A percentile compares a stretch with the other conserved stretches of the same genome.
These are phyloP conservation scores for Groenewaldozyma sp. DNA, from an alignment of 1,139 yeast species.

Conservation along the genomic window DNA sequence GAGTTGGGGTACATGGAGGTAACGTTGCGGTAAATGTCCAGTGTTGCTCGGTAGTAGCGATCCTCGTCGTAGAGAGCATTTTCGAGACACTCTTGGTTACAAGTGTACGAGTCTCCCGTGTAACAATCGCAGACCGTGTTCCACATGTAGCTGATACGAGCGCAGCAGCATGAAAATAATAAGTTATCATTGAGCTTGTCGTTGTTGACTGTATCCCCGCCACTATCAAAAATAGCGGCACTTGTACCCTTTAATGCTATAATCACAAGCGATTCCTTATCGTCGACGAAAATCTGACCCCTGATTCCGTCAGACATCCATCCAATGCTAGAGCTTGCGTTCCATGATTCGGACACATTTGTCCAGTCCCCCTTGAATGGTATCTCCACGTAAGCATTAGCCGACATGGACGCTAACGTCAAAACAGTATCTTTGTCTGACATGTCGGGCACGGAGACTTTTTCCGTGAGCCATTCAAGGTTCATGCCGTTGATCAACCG, in stretches of 20 bases:
- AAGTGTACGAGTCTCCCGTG: conserved; percentile 65
- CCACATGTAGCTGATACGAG: conserved; percentile 87
- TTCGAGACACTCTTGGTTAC: conserved; percentile 84
- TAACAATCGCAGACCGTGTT: conserved; percentile 93
- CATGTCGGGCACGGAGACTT: conserved; percentile 58
- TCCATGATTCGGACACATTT: conserved; percentile 62
- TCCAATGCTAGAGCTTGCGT: conserved; percentile 44
- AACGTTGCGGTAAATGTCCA: conserved; percentile 73
- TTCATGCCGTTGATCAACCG: conserved; percentile 11
- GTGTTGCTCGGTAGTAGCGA: conserved; percentile 70
- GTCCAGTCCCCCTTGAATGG: conserved; percentile 86
- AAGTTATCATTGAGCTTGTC: conserved; percentile 86
- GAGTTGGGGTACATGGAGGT: conserved; percentile 57
- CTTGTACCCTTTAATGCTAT: conserved; percentile 88
- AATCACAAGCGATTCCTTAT: conserved; percentile 56
- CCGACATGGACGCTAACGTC: conserved; percentile 73
- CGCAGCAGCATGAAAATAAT: conserved; percentile 93
- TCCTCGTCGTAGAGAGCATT: conserved; percentile 64
- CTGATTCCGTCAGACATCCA: conserved; percentile 82
- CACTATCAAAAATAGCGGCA: conserved; percentile 71
- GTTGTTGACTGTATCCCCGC: conserved; percentile 66
- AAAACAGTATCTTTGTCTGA: conserved; percentile 64
- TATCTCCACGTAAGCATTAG: conserved; percentile 78
- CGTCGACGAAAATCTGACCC: conserved; percentile 80
- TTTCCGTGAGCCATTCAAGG: conserved; percentile 25